Evolutionary conservation across 2,329 filamentous ascomycete genomes (phyloP), one percentile per base, ranked within the genome.

Genomic region (Ploettnerulaceae sp.): DNA sequence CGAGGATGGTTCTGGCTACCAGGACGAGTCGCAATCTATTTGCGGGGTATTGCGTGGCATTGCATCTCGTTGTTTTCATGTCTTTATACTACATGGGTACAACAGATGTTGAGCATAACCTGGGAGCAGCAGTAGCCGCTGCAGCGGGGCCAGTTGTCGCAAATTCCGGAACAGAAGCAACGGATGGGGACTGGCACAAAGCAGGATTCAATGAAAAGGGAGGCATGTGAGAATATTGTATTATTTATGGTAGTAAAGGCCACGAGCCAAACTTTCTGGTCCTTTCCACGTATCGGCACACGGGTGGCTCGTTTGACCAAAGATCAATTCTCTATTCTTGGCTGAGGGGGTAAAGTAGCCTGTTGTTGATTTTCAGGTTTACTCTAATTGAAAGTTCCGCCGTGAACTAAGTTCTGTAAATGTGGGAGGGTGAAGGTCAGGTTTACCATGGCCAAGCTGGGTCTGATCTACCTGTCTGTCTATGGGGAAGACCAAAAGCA

Each of bases 21-120:
- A 75, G 93, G 52, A 87, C 85, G 21, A 96, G 89, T 69, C 79
- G 94, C 54, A 98, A 97, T 65, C 66, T 98, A 49, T 98, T 98
- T 68, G 93, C 90, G 0, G 82, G 79, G 8, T 98, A 98, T 67
- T 94, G 91, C 66, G 71, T 96, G 26, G 88, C 82, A 25, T 73
- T 98, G 56, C 93, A 98, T 70, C 62, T 96, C 34, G 69, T 98
- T 37, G 83, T 97, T 2, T 93, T 98, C 62, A 73, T 84, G 57
- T 85, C 89, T 66, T 71, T 97, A 51, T 97, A 91, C 68, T 90
- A 83, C 79, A 81, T 89, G 62, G 87, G 87, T 49, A 78, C 79
- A 3, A 71, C 73, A 22, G 80, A 88, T 82, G 62, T 81, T 25
- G 57, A 46, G 7, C 61, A 54, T 47, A 54, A 62, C 46, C 39